phyloP scores from a whole-genome alignment of 257 asterid genomes.

The Salvia rosmarinus region DNA sequence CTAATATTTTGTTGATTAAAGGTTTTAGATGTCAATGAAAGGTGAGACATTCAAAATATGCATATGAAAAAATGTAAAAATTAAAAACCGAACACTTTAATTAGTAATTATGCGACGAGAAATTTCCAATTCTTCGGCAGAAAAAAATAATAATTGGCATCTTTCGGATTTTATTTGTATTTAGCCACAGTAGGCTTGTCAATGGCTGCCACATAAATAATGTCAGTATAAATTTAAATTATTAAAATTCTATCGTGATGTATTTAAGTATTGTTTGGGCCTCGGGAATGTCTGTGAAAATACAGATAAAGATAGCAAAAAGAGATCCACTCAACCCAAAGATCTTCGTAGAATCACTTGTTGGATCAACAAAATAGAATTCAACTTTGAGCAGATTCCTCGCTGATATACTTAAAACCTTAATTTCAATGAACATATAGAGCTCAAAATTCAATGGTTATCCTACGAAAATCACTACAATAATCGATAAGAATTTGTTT shows the following conservation, averaged over 20 bases:
- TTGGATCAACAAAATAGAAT: not conserved
- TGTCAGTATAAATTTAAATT: not conserved
- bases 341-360: not conserved
- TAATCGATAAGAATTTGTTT: not conserved
- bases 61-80: not conserved
- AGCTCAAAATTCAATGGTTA: not conserved
- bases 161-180: not conserved
- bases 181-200: too few relatives aligned
- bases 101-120: not conserved
- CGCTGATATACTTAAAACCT: constrained; percentile 25
- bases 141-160: not conserved
- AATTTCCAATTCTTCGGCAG: not conserved
- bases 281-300: not conserved
- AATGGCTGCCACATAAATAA: too few relatives aligned
- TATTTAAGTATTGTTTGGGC: not conserved
- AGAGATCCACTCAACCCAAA: not conserved
- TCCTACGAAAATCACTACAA: not conserved
- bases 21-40: too few relatives aligned
- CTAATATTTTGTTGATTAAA: too few relatives aligned
- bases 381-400: constrained; percentile 25
- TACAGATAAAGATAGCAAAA: not conserved
- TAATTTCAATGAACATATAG: constrained; percentile 7
- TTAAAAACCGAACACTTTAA: not conserved
- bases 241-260: not conserved
- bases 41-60: too few relatives aligned